These are phyloP conservation scores for Malus hybrid DNA, from an alignment of 331 rosid genomes.

Conservation along the genomic window DNA sequence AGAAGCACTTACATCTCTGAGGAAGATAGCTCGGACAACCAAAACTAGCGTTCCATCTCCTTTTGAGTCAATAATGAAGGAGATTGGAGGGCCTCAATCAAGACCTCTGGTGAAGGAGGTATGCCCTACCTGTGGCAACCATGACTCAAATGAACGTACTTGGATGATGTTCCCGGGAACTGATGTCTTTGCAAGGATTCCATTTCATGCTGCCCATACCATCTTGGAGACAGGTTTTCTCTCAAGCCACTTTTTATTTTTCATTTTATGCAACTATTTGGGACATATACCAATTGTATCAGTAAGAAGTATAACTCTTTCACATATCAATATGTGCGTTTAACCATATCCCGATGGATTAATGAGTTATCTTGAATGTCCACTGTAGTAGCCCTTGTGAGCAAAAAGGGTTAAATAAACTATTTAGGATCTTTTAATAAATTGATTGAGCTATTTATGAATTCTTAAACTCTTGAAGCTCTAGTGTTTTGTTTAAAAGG, in stretches of 20 bases:
- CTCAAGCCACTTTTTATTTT: not conserved
- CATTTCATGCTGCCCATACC: conserved; percentile 86
- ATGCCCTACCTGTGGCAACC: conserved; percentile 73
- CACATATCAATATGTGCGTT: not conserved
- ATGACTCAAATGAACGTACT: conserved; percentile 54
- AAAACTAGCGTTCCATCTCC: conserved; percentile 72
- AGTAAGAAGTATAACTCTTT: not conserved
- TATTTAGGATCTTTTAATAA: not conserved
- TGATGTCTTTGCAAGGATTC: conserved; percentile 68
- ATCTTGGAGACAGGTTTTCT: conserved; percentile 63
- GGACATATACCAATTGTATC: not conserved
- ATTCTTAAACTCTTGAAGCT: not conserved
- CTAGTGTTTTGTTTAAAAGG: not conserved
- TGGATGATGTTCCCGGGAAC: conserved; percentile 90
- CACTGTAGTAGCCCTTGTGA: not conserved
- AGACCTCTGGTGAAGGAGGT: conserved; percentile 81
- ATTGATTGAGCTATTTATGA: not conserved
- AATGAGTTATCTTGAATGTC: not conserved
- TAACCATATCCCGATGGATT: not conserved
- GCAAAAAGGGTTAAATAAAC: not conserved
- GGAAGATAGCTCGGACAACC: conserved; percentile 83
- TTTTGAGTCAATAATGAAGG: conserved; percentile 81
- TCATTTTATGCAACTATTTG: not conserved
- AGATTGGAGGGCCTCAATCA: conserved; percentile 43
- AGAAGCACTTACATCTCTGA: conserved; percentile 78